A percentile compares a stretch with the other conserved stretches of the same genome.
phyloP scores from a whole-genome alignment of 495 filamentous ascomycete species.

The Beverwykella pulmonaria region DNA sequence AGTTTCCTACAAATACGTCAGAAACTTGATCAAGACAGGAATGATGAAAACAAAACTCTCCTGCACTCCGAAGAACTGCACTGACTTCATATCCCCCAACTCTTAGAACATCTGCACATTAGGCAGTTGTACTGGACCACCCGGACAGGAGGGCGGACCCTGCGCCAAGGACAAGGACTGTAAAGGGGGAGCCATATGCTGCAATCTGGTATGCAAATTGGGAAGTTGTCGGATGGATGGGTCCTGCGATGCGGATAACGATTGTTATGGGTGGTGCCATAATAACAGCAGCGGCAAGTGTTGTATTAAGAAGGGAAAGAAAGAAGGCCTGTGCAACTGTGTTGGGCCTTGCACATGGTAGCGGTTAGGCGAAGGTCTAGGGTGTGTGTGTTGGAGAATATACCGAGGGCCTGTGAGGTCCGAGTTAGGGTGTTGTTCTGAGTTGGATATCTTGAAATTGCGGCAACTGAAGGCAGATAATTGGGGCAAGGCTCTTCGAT shows the following conservation, averaged over 20 bases:
- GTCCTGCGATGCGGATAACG: slow-evolving; percentile 2
- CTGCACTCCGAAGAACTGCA: too few species aligned
- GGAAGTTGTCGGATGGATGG: slow-evolving; percentile 16
- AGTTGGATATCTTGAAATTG: too few species aligned
- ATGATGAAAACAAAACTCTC: too few species aligned
- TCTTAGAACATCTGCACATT: background rate
- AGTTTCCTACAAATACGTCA: too few species aligned
- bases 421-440: too few species aligned
- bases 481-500: too few species aligned
- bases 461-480: too few species aligned
- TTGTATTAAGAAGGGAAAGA: slow-evolving; percentile 8
- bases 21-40: too few species aligned
- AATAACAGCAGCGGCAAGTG: background rate
- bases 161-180: slow-evolving; percentile 2
- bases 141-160: background rate
- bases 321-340: slow-evolving; percentile 4
- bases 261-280: slow-evolving; percentile 15
- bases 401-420: too few species aligned
- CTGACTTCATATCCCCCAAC: too few species aligned
- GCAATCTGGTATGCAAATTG: background rate
- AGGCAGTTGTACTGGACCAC: background rate
- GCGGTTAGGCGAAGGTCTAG: too few species aligned
- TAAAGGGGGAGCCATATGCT: background rate
- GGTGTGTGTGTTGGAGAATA: too few species aligned
- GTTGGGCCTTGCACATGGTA: background rate